phyloP scores from a whole-genome alignment of 2,329 filamentous ascomycete species.

The Cadophora malorum region DNA sequence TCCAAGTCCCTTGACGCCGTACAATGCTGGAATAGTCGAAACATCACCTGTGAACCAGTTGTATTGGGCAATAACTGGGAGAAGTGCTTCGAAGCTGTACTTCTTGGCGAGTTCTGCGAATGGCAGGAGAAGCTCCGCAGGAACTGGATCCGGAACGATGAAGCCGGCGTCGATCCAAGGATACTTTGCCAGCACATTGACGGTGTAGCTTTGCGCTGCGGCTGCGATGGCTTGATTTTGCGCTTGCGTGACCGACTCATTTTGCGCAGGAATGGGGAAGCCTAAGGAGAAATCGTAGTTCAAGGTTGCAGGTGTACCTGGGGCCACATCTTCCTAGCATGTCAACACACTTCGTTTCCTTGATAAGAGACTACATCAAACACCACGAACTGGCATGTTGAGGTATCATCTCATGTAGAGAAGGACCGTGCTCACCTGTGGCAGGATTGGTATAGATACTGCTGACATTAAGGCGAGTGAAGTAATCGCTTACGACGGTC shows the following conservation, averaged over 20 bases:
- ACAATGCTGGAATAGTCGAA: conserved; percentile 48
- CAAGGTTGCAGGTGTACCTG: neutral
- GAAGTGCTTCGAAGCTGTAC: conserved; percentile 49
- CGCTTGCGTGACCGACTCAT: neutral
- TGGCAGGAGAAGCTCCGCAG: conserved; percentile 35
- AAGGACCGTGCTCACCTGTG: neutral
- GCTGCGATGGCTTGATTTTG: conserved; percentile 2
- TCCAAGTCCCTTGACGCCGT: conserved; percentile 52
- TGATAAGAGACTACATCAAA: no score
- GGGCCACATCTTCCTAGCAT: neutral
- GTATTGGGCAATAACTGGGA: conserved; percentile 52
- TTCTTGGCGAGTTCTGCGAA: conserved; percentile 39
- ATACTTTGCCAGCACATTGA: conserved; percentile 41
- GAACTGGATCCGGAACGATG: conserved; percentile 46
- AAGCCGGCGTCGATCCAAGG: conserved; percentile 49
- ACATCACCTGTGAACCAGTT: conserved; percentile 51
- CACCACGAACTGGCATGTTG: no score
- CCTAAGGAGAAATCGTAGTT: neutral
- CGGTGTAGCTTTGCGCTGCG: conserved; percentile 4
- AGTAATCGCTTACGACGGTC: conserved; percentile 11
- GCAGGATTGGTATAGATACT: neutral
- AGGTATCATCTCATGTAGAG: neutral
- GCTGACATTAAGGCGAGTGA: conserved; percentile 7
- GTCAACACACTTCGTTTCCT: neutral
- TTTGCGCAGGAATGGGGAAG: neutral